phyloP scores from a whole-genome alignment of 2,329 filamentous ascomycete genomes.

The Furcasterigmium sp. region DNA sequence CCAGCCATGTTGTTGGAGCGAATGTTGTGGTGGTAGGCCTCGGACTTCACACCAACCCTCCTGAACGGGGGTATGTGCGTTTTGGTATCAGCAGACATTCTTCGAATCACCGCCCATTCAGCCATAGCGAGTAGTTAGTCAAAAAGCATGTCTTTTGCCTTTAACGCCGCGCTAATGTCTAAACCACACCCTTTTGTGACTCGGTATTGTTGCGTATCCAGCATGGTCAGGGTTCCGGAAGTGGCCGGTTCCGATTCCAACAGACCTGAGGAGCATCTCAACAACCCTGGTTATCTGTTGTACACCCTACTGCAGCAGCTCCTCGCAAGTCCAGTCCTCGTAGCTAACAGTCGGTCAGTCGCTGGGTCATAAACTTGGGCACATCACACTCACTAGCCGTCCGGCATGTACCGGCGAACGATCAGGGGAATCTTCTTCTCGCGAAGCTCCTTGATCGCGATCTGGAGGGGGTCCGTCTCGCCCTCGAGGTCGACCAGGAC shows the following conservation, averaged over 20 bases:
- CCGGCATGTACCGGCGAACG: constrained; percentile 89
- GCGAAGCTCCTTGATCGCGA: constrained; percentile 92
- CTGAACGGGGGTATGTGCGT: too few species aligned
- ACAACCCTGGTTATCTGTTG: too few species aligned
- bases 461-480: constrained; percentile 95
- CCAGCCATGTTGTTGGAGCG: too few species aligned
- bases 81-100: too few species aligned
- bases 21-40: too few species aligned
- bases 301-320: constrained; percentile 70
- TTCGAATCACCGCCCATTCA: too few species aligned
- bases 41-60: too few species aligned
- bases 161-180: constrained; percentile 21
- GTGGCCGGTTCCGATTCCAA: too few species aligned
- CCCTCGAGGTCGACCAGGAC: constrained; percentile 95
- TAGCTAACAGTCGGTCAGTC: constrained; percentile 54
- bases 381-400: constrained; percentile 72
- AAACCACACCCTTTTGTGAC: too few species aligned
- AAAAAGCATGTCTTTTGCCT: constrained; percentile 7
- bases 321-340: constrained; percentile 99
- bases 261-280: too few species aligned
- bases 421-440: constrained; percentile 99
- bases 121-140: too few species aligned
- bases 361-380: background rate
- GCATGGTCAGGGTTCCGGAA: background rate
- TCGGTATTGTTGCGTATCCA: too few species aligned